Percentiles rank a stretch among this genome's conserved stretches.
phyloP scores from a whole-genome alignment of 192 early-diverging fungal species.

The Podila epigama region DNA sequence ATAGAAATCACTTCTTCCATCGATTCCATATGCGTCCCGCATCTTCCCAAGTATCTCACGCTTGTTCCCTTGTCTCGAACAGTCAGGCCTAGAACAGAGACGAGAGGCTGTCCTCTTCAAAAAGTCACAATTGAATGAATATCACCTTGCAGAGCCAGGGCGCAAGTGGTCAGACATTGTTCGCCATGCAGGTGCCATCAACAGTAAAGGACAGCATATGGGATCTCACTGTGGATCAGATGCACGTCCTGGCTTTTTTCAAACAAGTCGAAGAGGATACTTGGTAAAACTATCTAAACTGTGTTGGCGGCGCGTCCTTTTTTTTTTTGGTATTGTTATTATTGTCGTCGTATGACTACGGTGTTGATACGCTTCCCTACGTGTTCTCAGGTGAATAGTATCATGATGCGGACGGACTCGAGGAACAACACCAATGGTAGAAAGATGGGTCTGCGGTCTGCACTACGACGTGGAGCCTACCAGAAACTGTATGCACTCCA shows the following conservation, averaged over 20 bases:
- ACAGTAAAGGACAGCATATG: neutral
- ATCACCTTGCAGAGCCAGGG: conserved; percentile 36
- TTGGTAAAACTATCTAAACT: conserved; percentile 11
- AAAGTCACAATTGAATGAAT: conserved; percentile 10
- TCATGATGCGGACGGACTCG: conserved; percentile 35
- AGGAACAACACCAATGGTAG: conserved; percentile 8
- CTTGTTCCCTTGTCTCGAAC: conserved; percentile 18
- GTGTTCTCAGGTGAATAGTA: conserved; percentile 10
- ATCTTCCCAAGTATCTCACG: conserved; percentile 26
- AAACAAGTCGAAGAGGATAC: conserved; percentile 27
- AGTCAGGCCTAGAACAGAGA: conserved; percentile 34
- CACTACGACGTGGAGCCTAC: conserved; percentile 20
- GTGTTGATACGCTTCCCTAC: neutral
- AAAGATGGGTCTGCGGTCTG: conserved; percentile 32
- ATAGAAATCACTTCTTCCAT: conserved; percentile 25
- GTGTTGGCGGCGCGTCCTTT: neutral
- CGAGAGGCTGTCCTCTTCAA: conserved; percentile 37
- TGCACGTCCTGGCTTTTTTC: conserved; percentile 38
- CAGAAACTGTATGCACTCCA: conserved; percentile 56
- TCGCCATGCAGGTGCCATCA: conserved; percentile 12
- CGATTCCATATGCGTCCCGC: conserved; percentile 23
- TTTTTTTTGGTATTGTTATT: neutral
- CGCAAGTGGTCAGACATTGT: conserved; percentile 35
- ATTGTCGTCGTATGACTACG: neutral
- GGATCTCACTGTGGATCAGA: conserved; percentile 23